These are phyloP conservation scores for Achaetomium macrosporum DNA, from an alignment of 2,329 filamentous ascomycete genomes.

Conservation along the genomic window DNA sequence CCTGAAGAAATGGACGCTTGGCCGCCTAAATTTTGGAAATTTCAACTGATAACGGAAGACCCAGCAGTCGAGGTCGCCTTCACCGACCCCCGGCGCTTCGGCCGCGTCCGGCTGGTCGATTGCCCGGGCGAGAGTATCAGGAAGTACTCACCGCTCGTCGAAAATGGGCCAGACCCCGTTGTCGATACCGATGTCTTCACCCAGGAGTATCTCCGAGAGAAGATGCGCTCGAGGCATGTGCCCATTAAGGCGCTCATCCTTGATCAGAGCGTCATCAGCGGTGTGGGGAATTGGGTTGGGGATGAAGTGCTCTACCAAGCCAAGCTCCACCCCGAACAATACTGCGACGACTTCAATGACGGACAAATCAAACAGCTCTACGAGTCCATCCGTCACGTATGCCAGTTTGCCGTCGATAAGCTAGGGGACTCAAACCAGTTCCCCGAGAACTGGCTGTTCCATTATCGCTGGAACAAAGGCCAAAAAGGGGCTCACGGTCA, in stretches of 20 bases:
- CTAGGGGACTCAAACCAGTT: slow-evolving; percentile 80
- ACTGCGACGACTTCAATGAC: slow-evolving; percentile 73
- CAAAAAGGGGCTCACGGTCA: slow-evolving; percentile 62
- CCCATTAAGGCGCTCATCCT: slow-evolving; percentile 85
- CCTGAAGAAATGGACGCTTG: slow-evolving; percentile 57
- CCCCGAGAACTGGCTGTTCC: slow-evolving; percentile 82
- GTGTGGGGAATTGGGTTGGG: slow-evolving; percentile 95
- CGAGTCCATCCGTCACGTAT: slow-evolving; percentile 69
- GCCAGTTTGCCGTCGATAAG: slow-evolving; percentile 68
- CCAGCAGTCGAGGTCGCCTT: slow-evolving; percentile 64
- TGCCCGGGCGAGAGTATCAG: slow-evolving; percentile 72
- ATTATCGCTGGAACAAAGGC: slow-evolving; percentile 83
- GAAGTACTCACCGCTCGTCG: slow-evolving; percentile 68
- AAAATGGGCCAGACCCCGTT: slow-evolving; percentile 92
- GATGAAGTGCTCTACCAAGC: slow-evolving; percentile 92
- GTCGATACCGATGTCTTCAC: slow-evolving; percentile 74
- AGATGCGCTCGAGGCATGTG: slow-evolving; percentile 70
- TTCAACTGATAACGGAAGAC: slow-evolving; percentile 56
- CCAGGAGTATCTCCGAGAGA: slow-evolving; percentile 63
- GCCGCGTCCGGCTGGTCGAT: slow-evolving; percentile 73
- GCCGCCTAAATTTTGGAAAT: slow-evolving; percentile 91
- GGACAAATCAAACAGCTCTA: slow-evolving; percentile 67
- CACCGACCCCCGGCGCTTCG: slow-evolving; percentile 74
- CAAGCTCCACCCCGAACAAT: slow-evolving; percentile 85
- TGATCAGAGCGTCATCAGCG: slow-evolving; percentile 82